phyloP scores from a whole-genome alignment of 108 stramenopile genomes.

The Nitzschia sp. region DNA sequence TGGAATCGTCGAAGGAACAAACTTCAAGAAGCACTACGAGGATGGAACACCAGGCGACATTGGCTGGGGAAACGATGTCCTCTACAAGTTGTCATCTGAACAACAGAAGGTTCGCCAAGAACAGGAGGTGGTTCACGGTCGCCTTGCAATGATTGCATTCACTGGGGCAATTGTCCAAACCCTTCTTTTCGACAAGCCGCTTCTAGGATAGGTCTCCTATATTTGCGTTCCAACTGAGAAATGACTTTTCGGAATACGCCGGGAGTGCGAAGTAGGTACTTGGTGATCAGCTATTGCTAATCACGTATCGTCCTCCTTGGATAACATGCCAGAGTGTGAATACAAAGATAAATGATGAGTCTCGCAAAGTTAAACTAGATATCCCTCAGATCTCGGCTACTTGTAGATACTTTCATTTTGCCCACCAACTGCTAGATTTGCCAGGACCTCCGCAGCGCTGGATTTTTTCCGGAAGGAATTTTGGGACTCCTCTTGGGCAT shows the following conservation, averaged over 20 bases:
- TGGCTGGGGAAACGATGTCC: conserved; percentile 57
- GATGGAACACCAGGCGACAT: conserved; percentile 79
- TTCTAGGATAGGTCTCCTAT: conserved; percentile 33
- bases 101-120: conserved; percentile 51
- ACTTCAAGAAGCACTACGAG: conserved; percentile 75
- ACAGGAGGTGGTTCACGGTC: conserved; percentile 83
- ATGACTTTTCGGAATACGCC: too few species aligned
- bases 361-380: too few species aligned
- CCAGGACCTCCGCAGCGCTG: background rate
- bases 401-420: too few species aligned
- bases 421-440: background rate
- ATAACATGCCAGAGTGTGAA: background rate
- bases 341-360: too few species aligned
- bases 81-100: conserved; percentile 43
- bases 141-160: conserved; percentile 91
- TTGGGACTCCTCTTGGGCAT: background rate
- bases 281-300: too few species aligned
- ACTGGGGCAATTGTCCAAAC: conserved; percentile 81
- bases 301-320: too few species aligned
- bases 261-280: background rate
- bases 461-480: conserved; percentile 2
- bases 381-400: too few species aligned
- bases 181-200: conserved; percentile 78
- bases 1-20: conserved; percentile 66
- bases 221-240: too few species aligned